Conservation (phyloP, 257 asterid genomes). For the Gardenia jasminoides region DNA sequence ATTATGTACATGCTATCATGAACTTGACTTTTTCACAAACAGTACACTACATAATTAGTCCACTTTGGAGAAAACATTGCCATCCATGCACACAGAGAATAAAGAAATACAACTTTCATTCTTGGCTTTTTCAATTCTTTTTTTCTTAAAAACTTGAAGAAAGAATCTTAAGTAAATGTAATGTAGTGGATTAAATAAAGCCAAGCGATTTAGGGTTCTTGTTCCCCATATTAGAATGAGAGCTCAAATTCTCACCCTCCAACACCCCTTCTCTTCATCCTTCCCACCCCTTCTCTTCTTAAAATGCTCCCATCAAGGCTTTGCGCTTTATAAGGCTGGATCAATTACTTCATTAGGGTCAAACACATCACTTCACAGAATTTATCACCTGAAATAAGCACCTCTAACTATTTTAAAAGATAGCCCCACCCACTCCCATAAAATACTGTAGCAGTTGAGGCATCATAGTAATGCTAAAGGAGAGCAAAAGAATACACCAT, state of each 20-base stretch:
- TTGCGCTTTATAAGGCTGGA: no score
- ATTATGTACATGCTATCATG: conserved; percentile 18
- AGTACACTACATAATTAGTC: not conserved
- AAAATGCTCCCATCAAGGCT: no score
- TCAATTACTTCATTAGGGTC: no score
- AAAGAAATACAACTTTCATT: not conserved
- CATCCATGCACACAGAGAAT: not conserved
- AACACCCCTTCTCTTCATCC: not conserved
- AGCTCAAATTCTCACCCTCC: not conserved
- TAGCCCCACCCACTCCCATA: not conserved
- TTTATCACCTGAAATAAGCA: not conserved
- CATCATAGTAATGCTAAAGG: not conserved
- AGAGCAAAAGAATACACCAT: not conserved
- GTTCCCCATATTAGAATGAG: not conserved
- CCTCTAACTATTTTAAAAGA: not conserved
- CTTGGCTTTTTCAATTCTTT: not conserved
- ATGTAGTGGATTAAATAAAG: no score
- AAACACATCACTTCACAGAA: not conserved
- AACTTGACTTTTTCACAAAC: conserved; percentile 13
- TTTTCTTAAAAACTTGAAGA: no score
- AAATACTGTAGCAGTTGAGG: not conserved
- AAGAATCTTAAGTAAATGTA: no score
- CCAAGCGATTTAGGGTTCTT: not conserved
- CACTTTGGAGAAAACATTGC: not conserved
- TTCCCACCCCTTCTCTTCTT: not conserved